Conservation (phyloP, 1,139 yeast genomes). For the Debaryomycetaceae sp. region DNA sequence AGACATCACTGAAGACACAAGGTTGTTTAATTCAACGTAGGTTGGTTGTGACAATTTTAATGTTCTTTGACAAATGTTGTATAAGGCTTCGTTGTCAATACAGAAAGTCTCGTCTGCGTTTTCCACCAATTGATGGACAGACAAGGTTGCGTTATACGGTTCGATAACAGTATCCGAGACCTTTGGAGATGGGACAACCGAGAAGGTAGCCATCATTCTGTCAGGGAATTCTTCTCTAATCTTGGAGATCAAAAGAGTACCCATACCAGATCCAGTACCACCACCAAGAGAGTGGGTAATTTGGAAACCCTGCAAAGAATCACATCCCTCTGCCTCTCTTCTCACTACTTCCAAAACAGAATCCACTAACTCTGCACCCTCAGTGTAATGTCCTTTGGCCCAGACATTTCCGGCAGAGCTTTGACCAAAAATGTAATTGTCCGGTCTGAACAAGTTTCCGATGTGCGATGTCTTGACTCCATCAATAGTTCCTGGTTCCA, state of each 20-base stretch:
- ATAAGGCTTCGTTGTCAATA: conserved; percentile 89
- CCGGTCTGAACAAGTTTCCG: conserved; percentile 88
- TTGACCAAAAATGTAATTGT: conserved; percentile 84
- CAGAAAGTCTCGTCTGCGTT: conserved; percentile 91
- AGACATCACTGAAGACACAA: conserved; percentile 88
- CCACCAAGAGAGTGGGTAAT: conserved; percentile 93
- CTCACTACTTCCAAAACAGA: conserved; percentile 84
- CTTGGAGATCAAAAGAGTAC: conserved; percentile 75
- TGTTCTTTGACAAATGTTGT: conserved; percentile 83
- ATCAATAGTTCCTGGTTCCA: conserved; percentile 93
- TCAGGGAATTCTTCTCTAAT: conserved; percentile 89
- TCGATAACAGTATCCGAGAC: conserved; percentile 91
- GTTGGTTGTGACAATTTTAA: conserved; percentile 77
- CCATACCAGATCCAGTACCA: conserved; percentile 97
- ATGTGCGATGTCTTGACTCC: conserved; percentile 72
- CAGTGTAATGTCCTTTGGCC: conserved; percentile 97
- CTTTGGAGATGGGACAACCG: conserved; percentile 89
- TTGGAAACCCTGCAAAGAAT: conserved; percentile 91
- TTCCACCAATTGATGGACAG: conserved; percentile 90
- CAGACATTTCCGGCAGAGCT: conserved; percentile 93
- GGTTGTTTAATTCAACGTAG: conserved; percentile 71
- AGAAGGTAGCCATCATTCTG: conserved; percentile 94
- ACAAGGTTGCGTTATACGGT: conserved; percentile 89
- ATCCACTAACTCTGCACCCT: conserved; percentile 91
- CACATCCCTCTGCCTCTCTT: conserved; percentile 92